phyloP scores from a whole-genome alignment of 257 asterid genomes.

The Ligustrum vulgare region DNA sequence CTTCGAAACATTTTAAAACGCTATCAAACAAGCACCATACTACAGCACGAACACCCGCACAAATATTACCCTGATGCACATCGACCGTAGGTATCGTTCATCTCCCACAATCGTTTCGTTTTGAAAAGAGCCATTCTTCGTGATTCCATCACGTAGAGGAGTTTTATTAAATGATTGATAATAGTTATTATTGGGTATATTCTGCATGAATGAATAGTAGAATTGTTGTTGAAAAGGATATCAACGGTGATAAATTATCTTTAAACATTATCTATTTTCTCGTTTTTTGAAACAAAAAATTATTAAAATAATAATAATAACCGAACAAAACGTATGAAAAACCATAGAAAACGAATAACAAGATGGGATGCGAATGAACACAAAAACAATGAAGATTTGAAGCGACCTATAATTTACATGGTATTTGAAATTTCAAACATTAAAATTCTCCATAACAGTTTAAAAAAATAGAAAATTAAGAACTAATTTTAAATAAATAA shows the following conservation, averaged over 20 bases:
- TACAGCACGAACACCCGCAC: too few species aligned
- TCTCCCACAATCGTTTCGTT: too few species aligned
- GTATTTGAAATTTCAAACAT: neutral
- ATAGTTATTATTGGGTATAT: neutral
- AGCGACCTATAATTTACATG: neutral
- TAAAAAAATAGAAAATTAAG: too few species aligned
- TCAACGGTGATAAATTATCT: slow-evolving; percentile 26
- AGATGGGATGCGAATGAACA: neutral
- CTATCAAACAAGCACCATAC: too few species aligned
- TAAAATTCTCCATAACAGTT: neutral
- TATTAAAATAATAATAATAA: too few species aligned
- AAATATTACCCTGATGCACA: too few species aligned
- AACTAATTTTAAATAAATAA: neutral
- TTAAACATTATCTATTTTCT: slow-evolving; percentile 21
- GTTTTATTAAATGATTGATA: neutral
- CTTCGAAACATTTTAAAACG: too few species aligned
- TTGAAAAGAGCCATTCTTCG: too few species aligned
- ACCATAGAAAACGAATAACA: neutral
- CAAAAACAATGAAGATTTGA: neutral
- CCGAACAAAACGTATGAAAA: neutral
- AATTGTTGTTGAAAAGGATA: slow-evolving; percentile 27
- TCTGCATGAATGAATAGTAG: slow-evolving; percentile 11
- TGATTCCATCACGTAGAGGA: neutral
- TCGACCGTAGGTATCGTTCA: too few species aligned
- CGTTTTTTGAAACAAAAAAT: too few species aligned